These are phyloP conservation scores for Boletus sp. DNA, from an alignment of 768 basidiomycete genomes.

Conservation along the genomic window DNA sequence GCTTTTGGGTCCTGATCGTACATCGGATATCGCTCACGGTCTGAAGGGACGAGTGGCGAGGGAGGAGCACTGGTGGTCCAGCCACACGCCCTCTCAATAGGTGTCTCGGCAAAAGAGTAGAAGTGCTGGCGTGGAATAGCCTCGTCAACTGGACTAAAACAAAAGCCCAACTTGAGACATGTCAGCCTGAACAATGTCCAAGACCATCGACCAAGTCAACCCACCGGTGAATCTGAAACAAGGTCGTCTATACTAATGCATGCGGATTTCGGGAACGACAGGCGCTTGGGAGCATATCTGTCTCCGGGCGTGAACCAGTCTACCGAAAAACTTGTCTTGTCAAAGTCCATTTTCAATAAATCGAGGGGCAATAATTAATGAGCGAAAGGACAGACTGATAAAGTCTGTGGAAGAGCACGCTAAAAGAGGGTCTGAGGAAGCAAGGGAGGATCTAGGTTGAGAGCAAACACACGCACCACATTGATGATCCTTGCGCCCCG, in stretches of 20 bases:
- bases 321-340: conserved; percentile 29
- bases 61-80: conserved; percentile 19
- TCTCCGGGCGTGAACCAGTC: conserved; percentile 32
- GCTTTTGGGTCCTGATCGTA: conserved; percentile 2
- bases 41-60: conserved; percentile 2
- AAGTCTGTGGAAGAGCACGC: not conserved
- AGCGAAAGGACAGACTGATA: conserved; percentile 5
- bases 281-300: conserved; percentile 22
- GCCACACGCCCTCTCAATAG: conserved; percentile 18
- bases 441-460: not conserved
- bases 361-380: conserved; percentile 1
- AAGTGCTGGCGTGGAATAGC: conserved; percentile 5
- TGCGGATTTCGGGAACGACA: conserved; percentile 34
- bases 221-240: conserved; percentile 27
- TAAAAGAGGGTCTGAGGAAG: not conserved
- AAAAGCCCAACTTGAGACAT: conserved; percentile 20
- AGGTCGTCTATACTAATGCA: conserved; percentile 32
- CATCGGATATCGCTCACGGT: conserved; percentile 8
- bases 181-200: conserved; percentile 1
- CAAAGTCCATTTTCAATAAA: conserved; percentile 30
- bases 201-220: not conserved
- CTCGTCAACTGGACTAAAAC: conserved; percentile 21
- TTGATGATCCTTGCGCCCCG: not conserved
- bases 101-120: conserved; percentile 13
- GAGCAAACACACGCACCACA: conserved; percentile 1